These are phyloP conservation scores for Rhizopus sp. DNA, from an alignment of 371 early-diverging fungal genomes.

Conservation along the genomic window DNA sequence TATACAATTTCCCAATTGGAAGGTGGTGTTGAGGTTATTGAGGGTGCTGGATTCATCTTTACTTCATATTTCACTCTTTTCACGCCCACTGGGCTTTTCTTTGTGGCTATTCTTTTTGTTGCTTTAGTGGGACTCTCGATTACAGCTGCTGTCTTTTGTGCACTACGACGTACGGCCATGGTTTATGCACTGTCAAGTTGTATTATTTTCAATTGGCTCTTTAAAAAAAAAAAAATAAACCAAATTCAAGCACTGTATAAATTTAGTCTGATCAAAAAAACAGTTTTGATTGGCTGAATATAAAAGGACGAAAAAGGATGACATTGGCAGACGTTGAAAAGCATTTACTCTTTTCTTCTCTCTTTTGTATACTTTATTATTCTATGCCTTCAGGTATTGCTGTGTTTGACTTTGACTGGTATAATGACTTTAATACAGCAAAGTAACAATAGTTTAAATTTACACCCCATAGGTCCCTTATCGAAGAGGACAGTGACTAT, in stretches of 20 bases:
- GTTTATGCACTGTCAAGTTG: no score
- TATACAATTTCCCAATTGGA: constrained; percentile 72
- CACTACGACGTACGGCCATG: no score
- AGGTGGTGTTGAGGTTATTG: constrained; percentile 26
- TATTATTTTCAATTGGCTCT: no score
- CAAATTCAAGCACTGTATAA: no score
- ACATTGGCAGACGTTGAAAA: no score
- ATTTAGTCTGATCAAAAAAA: no score
- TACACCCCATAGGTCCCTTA: constrained; percentile 55
- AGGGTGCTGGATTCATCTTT: background rate
- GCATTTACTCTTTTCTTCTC: background rate
- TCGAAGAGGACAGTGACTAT: constrained; percentile 74
- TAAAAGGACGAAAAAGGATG: no score
- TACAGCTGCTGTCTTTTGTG: background rate
- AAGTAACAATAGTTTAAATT: background rate
- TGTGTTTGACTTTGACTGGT: constrained; percentile 81
- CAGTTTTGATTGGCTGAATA: no score
- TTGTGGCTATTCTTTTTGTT: background rate
- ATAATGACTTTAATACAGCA: background rate
- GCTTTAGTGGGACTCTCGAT: background rate
- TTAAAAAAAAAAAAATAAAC: no score
- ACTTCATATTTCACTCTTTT: constrained; percentile 1
- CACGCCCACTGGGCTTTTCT: background rate
- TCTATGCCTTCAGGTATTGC: constrained; percentile 28
- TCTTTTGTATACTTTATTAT: background rate